Conservation (phyloP, 2,329 filamentous ascomycete genomes). For the Penicillium sp. region DNA sequence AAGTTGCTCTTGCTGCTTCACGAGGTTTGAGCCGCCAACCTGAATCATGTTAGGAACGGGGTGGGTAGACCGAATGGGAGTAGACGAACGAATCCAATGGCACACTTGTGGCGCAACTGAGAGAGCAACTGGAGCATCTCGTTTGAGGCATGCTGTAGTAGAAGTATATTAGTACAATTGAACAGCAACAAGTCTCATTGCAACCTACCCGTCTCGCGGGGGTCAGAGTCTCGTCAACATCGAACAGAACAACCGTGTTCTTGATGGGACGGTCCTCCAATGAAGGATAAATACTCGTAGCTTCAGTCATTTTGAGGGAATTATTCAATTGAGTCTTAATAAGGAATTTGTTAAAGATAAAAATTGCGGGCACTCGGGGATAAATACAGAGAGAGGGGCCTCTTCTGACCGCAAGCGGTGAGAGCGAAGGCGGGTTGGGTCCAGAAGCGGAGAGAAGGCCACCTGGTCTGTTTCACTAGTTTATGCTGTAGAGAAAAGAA, state of each 20-base stretch:
- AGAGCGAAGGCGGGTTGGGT: conserved; percentile 19
- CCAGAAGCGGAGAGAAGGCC: conserved; percentile 13
- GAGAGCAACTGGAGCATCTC: conserved; percentile 82
- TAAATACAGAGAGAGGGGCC: conserved; percentile 18
- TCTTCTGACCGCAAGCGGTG: conserved; percentile 33
- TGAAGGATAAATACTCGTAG: conserved; percentile 59
- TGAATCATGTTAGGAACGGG: conserved; percentile 24
- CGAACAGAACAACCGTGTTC: conserved; percentile 93
- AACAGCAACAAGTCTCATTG: neutral
- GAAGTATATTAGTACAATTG: conserved; percentile 4
- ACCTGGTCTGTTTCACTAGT: conserved; percentile 6
- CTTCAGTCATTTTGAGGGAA: conserved; percentile 25
- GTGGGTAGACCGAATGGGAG: neutral
- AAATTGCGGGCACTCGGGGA: conserved; percentile 7
- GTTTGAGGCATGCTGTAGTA: conserved; percentile 61
- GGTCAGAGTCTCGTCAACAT: conserved; percentile 91
- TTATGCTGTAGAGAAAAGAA: neutral
- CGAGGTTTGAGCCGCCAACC: conserved; percentile 84
- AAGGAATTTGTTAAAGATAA: conserved; percentile 8
- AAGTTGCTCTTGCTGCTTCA: conserved; percentile 95
- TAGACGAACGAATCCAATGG: conserved; percentile 33
- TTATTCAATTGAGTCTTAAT: neutral
- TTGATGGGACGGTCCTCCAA: conserved; percentile 81
- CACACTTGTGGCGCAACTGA: conserved; percentile 64
- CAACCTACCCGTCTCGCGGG: conserved; percentile 70